Conservation (phyloP, 2,329 filamentous ascomycete species). For the Microthyrium microscopicum region DNA sequence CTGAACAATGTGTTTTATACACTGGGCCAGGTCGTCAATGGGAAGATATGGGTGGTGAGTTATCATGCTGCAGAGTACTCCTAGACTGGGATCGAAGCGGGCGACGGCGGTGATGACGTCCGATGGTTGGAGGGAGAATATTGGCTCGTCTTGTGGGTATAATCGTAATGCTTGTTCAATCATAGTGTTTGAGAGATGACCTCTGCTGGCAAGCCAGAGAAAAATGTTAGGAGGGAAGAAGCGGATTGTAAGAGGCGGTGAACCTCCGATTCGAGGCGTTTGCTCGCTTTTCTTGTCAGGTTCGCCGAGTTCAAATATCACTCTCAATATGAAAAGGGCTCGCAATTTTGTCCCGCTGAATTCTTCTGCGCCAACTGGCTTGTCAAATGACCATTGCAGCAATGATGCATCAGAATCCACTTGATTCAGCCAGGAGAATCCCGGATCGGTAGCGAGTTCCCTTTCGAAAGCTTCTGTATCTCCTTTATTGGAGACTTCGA, state of each 20-base stretch:
- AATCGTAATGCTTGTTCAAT: conserved; percentile 24
- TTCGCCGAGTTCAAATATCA: too few relatives aligned
- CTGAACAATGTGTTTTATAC: conserved; percentile 49
- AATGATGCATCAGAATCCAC: too few relatives aligned
- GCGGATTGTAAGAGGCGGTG: conserved; percentile 18
- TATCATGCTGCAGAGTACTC: conserved; percentile 48
- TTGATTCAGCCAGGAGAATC: too few relatives aligned
- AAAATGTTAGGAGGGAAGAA: conserved; percentile 36
- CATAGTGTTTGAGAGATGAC: conserved; percentile 28
- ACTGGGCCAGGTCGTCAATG: conserved; percentile 47
- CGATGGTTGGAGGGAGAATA: conserved; percentile 20
- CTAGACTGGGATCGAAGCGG: conserved; percentile 50
- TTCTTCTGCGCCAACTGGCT: too few relatives aligned
- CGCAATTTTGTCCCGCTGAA: too few relatives aligned
- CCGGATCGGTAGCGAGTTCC: too few relatives aligned
- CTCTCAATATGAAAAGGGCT: too few relatives aligned
- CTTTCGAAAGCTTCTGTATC: too few relatives aligned
- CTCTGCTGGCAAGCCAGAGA: conserved; percentile 43
- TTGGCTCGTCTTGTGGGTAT: conserved; percentile 8
- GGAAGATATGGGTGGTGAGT: conserved; percentile 45
- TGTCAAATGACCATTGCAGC: too few relatives aligned
- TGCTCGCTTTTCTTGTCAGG: too few relatives aligned
- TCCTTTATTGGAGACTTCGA: too few relatives aligned
- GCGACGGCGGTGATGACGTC: conserved; percentile 47
- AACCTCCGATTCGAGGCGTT: too few relatives aligned